phyloP scores from a whole-genome alignment of 192 early-diverging fungal species.

The Phlyctochytrium planicorne region DNA sequence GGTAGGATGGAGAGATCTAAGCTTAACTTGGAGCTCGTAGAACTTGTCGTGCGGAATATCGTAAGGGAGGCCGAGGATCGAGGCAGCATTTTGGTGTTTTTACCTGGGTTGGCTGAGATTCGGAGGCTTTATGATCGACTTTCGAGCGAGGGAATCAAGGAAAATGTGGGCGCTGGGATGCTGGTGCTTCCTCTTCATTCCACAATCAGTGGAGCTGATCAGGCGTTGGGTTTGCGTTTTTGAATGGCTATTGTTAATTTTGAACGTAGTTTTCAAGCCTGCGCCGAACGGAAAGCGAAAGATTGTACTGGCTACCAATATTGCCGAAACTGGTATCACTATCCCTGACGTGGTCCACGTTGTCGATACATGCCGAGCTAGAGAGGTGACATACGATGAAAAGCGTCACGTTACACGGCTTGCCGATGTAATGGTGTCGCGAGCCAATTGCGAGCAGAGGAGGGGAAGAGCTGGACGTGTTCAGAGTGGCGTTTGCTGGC shows the following conservation, averaged over 20 bases:
- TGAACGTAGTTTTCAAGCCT: conserved; percentile 55
- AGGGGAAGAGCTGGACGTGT: conserved; percentile 84
- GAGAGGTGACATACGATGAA: conserved; percentile 63
- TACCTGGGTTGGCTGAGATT: conserved; percentile 64
- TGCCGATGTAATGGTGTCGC: conserved; percentile 60
- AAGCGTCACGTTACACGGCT: conserved; percentile 58
- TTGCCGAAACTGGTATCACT: conserved; percentile 75
- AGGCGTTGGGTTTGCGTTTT: conserved; percentile 39
- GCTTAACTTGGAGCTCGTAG: conserved; percentile 59
- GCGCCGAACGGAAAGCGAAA: conserved; percentile 54
- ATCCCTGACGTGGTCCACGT: conserved; percentile 73
- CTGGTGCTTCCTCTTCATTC: conserved; percentile 58
- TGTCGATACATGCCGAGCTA: conserved; percentile 70
- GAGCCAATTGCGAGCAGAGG: conserved; percentile 68
- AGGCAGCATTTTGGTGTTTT: conserved; percentile 73
- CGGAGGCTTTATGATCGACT: conserved; percentile 56
- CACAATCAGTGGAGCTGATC: conserved; percentile 61
- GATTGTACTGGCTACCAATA: conserved; percentile 75
- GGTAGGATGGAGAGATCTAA: conserved; percentile 44
- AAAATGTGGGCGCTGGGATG: conserved; percentile 42
- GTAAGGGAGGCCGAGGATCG: conserved; percentile 12
- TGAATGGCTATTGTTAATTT: not conserved
- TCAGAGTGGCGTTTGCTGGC: conserved; percentile 72
- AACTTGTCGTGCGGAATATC: conserved; percentile 43
- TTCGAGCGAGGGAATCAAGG: conserved; percentile 20